Base-by-base conservation (phyloP, 164 flowering plant genomes). In the Sextonia rubra region DNA sequence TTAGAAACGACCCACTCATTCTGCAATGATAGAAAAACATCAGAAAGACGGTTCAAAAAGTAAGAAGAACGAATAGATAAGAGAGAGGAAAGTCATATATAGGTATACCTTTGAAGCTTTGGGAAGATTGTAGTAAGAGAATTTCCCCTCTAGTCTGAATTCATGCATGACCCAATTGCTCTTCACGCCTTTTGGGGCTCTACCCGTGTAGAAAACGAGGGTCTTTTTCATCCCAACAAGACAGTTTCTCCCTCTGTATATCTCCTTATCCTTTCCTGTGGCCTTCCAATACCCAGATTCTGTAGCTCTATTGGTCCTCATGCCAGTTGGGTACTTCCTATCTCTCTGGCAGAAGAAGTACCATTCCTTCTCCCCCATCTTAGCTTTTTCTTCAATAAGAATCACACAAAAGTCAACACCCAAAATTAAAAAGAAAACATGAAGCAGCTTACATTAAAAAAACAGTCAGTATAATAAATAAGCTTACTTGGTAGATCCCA, bases 1-100 rank as follows among this genome's bases (percentile, higher is more conserved):
- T 83, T 82, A 74, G 84, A 79, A 0, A 88, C 88, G 12, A 82
- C 89, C 91, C 91, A 88, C 73, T 84, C 91, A 73, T 83, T 87
- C 89, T 88, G 86, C 32, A n/a, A 23, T 55, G 11, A 15, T n/a
- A 70, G 58, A 66, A 71, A 66, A 66, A 32, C 73, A 47, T 1
- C 25, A 37, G 52, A 71, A 26, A 14, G 70, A 37, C 2, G n/a
- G 23, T 27, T 6, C 9, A 8, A 60, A 25, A 56, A 17, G 9
- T 30, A 27, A 7, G 7, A 58, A 12, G 27, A 32, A 60, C 0
- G 12, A 12, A 1, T 14, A 52, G 17, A 15, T 12, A 17, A 52
- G 17, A 52, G 0, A 52, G 17, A 20, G 52, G 20, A 37, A 60
- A 20, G 48, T 9, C 20, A 20, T 27, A 20, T n/a, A 47, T 18